Conservation (phyloP, 1,284 basidiomycete species). For the Apiotrichum akiyoshidainum region DNA sequence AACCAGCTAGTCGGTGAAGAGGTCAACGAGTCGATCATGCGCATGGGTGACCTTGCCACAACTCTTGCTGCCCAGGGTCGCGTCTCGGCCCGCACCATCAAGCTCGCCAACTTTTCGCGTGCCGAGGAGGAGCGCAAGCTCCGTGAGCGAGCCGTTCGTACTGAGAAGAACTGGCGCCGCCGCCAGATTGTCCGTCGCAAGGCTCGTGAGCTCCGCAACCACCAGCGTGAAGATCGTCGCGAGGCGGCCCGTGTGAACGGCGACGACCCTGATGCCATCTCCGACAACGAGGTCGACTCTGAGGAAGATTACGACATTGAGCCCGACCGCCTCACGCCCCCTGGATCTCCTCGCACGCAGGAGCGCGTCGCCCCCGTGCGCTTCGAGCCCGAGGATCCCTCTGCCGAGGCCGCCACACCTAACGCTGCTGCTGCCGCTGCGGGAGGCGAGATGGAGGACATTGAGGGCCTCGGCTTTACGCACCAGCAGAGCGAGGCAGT, state of each 20-base stretch:
- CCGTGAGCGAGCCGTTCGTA: constrained; percentile 16
- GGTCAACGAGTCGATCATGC: constrained; percentile 25
- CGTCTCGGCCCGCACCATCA: constrained; percentile 32
- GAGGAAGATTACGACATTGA: constrained; percentile 38
- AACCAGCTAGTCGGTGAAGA: constrained; percentile 32
- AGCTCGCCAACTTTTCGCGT: constrained; percentile 24
- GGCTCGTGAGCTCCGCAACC: constrained; percentile 30
- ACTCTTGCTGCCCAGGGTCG: constrained; percentile 28
- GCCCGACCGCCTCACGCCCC: constrained; percentile 44
- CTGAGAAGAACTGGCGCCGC: constrained; percentile 27
- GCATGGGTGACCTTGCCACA: constrained; percentile 32
- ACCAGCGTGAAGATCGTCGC: constrained; percentile 27
- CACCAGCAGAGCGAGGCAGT: constrained; percentile 25
- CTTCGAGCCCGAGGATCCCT: constrained; percentile 12
- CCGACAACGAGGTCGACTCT: constrained; percentile 38
- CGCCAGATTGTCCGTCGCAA: constrained; percentile 36
- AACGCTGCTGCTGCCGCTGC: background rate
- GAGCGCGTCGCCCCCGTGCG: constrained; percentile 19
- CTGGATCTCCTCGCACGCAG: constrained; percentile 23
- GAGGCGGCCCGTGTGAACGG: constrained; percentile 20
- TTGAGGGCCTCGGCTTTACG: constrained; percentile 28
- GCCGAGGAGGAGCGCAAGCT: constrained; percentile 17
- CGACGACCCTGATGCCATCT: constrained; percentile 24
- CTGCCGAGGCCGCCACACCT: constrained; percentile 4
- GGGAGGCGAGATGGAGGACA: constrained; percentile 24